Evolutionary conservation across 1,139 yeast genomes (phyloP), one percentile per base, ranked within the genome.

Genomic region (Saccharomyces hybrid): DNA sequence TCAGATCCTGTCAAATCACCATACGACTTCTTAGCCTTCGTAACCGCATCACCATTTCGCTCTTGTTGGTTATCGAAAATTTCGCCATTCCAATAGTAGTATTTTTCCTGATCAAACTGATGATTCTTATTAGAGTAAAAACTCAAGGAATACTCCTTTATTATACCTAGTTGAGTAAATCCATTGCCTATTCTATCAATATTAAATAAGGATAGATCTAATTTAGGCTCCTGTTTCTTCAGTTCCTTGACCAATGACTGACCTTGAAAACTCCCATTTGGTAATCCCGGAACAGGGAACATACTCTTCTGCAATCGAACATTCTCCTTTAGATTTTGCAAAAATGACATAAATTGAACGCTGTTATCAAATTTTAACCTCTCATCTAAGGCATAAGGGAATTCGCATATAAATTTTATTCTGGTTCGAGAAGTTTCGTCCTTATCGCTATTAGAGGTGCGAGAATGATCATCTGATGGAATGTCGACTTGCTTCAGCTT

Each of bases 281-380:
- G 60, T n/a, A 65, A 57, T 25, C 65, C 65, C 1, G 69, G 66
- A 4, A 65, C 50, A 8, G 70, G 64, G n/a, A 64, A 61, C 51
- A 64, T 27, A 49, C 67, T 59, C 49, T 61, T 64, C 29, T 61
- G 61, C 7, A 56, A 16, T 2, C 63, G 64, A 7, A 67, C 55
- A 8, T 57, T 60, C 1, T 53, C 51, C 16, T 60, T 57, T 48
- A 70, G 51, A 4, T 53, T 47, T 2, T 41, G 13, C 9, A 69
- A 42, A 14, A 64, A 52, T 2, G 51, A 48, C 11, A 60, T 52
- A 8, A 71, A 55, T 4, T 60, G 62, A 1, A 53, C 56, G 5
- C 56, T 56, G 31, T 52, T 34, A 4, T 56, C 29, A 27, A 63
- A 60, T 1, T 14, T 51, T 3, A 62, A 48, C 9, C 47, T 50